These are phyloP conservation scores for Rugosomyces carneus DNA, from an alignment of 1,284 basidiomycete species.

Conservation along the genomic window DNA sequence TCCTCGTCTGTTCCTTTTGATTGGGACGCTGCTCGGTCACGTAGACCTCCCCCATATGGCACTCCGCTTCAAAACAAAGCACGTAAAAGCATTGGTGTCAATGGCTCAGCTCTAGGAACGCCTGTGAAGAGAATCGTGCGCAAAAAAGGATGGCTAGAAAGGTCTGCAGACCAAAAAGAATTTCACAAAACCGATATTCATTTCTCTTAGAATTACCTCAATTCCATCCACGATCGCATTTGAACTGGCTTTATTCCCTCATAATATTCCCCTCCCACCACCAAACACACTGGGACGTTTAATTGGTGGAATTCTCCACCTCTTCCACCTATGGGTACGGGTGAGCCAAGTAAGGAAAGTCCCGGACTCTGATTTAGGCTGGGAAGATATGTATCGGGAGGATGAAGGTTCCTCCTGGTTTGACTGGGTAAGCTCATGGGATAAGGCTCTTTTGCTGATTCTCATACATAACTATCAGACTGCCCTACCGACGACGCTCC, in stretches of 20 bases:
- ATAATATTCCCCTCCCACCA: conserved; percentile 66
- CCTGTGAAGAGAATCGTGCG: conserved; percentile 44
- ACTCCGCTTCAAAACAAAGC: conserved; percentile 46
- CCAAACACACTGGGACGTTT: conserved; percentile 59
- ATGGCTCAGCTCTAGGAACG: conserved; percentile 26
- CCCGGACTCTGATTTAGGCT: conserved; percentile 61
- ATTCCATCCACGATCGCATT: conserved; percentile 67
- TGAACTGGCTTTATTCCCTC: conserved; percentile 66
- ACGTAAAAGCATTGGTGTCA: conserved; percentile 35
- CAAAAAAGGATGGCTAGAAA: conserved; percentile 56
- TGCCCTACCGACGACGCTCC: conserved; percentile 47
- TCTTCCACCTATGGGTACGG: conserved; percentile 59
- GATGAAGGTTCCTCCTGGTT: conserved; percentile 63
- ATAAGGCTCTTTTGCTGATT: neutral
- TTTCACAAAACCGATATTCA: too few species aligned
- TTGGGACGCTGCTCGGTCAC: conserved; percentile 54
- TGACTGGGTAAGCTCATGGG: conserved; percentile 57
- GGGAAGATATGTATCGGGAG: conserved; percentile 72
- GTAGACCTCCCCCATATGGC: conserved; percentile 61
- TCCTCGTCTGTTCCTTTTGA: conserved; percentile 72
- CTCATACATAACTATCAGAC: conserved; percentile 37
- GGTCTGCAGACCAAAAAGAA: too few species aligned
- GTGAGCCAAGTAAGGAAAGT: conserved; percentile 50
- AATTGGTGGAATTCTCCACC: conserved; percentile 59
- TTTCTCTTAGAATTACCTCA: conserved; percentile 49